phyloP scores from a whole-genome alignment of 2,329 filamentous ascomycete species.

The Talaromyces sp. region DNA sequence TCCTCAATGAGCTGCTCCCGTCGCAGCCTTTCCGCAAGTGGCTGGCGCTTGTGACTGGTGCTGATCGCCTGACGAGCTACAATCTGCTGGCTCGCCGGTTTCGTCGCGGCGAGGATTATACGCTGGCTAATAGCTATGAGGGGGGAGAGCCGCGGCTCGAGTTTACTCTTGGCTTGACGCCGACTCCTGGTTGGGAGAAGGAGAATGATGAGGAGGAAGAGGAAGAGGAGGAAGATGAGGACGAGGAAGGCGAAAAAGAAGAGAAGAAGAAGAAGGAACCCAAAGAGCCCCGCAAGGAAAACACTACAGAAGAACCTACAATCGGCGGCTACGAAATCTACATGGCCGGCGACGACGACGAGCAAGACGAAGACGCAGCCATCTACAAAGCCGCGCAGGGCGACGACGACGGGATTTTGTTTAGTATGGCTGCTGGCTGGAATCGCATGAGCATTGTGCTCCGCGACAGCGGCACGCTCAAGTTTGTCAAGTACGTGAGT shows the following conservation, averaged over 20 bases:
- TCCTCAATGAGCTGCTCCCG: conserved; percentile 77
- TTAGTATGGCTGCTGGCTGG: conserved; percentile 69
- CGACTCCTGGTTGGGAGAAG: conserved; percentile 77
- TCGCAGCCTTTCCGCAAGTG: conserved; percentile 84
- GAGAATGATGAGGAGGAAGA: conserved; percentile 54
- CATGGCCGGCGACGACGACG: conserved; percentile 75
- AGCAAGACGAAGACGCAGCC: conserved; percentile 59
- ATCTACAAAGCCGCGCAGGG: conserved; percentile 70
- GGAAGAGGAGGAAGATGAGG: conserved; percentile 26
- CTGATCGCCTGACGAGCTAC: conserved; percentile 60
- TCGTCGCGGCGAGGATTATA: conserved; percentile 82
- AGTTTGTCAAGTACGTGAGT: conserved; percentile 96
- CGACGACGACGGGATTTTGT: conserved; percentile 71
- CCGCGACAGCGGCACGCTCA: conserved; percentile 76
- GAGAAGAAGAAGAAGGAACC: conserved; percentile 28
- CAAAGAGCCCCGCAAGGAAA: conserved; percentile 18
- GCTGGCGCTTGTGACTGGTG: conserved; percentile 76
- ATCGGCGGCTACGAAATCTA: conserved; percentile 63
- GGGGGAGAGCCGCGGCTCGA: conserved; percentile 70
- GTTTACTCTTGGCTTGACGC: conserved; percentile 80
- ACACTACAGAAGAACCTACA: conserved; percentile 28
- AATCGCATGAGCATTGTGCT: conserved; percentile 89
- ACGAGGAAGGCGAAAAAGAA: conserved; percentile 1
- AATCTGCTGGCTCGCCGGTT: conserved; percentile 83
- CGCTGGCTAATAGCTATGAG: conserved; percentile 79